Percentiles rank a stretch among this genome's conserved stretches.
Evolutionary conservation across 75 land plant genomes (phyloP).

Genomic region (Picea sitchensis): DNA sequence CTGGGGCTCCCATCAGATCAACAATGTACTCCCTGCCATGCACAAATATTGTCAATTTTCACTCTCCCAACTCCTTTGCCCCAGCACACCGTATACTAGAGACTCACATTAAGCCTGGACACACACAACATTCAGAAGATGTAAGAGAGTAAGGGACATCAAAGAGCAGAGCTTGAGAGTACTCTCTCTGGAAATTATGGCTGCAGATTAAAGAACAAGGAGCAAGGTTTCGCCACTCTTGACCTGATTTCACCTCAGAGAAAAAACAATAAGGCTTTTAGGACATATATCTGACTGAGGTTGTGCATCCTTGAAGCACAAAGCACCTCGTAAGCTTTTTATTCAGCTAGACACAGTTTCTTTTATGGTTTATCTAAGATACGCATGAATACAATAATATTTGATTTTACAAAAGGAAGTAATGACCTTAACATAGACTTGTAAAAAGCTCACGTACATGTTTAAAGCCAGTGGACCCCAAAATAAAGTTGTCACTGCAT

Average conservation of each 20-base stretch:
- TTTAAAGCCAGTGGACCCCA: background rate
- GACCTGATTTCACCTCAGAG: background rate
- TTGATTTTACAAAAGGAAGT: background rate
- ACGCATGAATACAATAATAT: background rate
- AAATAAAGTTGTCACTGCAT: background rate
- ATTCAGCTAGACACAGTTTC: background rate
- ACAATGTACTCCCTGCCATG: slow-evolving; percentile 78
- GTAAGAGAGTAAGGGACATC: slow-evolving; percentile 4
- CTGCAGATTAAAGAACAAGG: background rate
- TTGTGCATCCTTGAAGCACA: background rate
- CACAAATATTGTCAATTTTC: slow-evolving; percentile 21
- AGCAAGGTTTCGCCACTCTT: background rate
- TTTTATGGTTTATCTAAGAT: background rate
- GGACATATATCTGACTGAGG: background rate
- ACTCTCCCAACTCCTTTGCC: slow-evolving; percentile 6
- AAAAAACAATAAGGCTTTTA: slow-evolving; percentile 5
- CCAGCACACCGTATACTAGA: slow-evolving; percentile 7
- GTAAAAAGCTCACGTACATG: background rate
- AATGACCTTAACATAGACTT: background rate
- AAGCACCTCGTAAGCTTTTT: background rate
- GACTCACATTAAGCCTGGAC: slow-evolving; percentile 9
- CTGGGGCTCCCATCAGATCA: slow-evolving; percentile 90
- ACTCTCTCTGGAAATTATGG: slow-evolving; percentile 6
- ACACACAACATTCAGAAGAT: slow-evolving; percentile 8
- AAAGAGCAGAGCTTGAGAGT: slow-evolving; percentile 3